Evolutionary conservation across 164 flowering plant species (phyloP).

Genomic region (Kalanchoe fedtschenkoi): DNA sequence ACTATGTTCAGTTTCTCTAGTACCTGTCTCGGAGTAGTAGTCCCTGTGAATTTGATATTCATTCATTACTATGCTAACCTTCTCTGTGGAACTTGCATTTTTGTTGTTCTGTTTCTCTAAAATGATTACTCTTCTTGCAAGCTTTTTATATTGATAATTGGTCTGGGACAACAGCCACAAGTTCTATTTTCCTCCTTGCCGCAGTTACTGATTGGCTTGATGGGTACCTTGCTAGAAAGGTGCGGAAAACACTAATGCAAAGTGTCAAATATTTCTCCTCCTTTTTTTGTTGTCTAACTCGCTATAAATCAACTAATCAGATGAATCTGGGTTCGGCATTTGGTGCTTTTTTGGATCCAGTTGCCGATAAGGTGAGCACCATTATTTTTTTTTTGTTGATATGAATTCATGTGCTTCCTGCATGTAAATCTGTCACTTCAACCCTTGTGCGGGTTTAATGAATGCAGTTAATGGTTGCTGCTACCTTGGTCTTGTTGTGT

Average conservation of each 20-base stretch:
- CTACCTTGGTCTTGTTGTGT: conserved; percentile 82
- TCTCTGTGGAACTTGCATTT: neutral
- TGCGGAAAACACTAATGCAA: conserved; percentile 8
- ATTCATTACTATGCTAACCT: neutral
- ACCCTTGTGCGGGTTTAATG: conserved; percentile 7
- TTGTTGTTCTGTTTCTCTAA: neutral
- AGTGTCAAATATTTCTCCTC: conserved; percentile 1
- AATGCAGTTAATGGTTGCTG: conserved; percentile 98
- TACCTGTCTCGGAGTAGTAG: too few relatives aligned
- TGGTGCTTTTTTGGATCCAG: conserved; percentile 99
- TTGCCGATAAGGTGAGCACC: conserved; percentile 81
- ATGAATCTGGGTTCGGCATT: conserved; percentile 76
- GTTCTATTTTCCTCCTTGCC: conserved; percentile 78
- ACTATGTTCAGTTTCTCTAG: too few relatives aligned
- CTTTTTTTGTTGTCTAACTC: neutral
- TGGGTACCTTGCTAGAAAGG: conserved; percentile 94
- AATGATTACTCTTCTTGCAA: neutral
- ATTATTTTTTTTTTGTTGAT: neutral
- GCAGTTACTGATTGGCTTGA: conserved; percentile 99
- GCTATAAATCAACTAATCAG: conserved; percentile 17
- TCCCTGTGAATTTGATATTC: too few relatives aligned
- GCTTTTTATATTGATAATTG: conserved; percentile 69
- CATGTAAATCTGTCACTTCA: neutral
- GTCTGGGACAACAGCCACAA: conserved; percentile 80
- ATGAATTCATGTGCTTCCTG: neutral